phyloP scores from a whole-genome alignment of 805 yeast species.

The Kodamaea restingae region DNA sequence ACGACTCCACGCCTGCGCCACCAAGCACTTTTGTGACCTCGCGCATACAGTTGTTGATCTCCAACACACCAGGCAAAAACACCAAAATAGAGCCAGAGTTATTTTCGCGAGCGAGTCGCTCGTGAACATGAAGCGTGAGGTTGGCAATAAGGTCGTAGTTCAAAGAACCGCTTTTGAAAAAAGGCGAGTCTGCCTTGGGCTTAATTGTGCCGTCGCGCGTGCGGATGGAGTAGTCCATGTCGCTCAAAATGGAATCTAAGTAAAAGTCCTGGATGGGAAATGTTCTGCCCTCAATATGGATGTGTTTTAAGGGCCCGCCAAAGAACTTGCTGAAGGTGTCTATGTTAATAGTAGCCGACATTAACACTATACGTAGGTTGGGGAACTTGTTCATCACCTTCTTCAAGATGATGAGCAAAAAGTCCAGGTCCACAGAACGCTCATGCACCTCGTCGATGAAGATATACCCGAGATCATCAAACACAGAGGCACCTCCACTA shows the following conservation, averaged over 20 bases:
- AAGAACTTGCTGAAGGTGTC: constrained; percentile 66
- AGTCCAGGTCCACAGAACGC: constrained; percentile 86
- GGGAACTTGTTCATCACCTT: constrained; percentile 48
- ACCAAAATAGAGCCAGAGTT: constrained; percentile 73
- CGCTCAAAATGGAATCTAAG: constrained; percentile 60
- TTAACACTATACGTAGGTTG: constrained; percentile 65
- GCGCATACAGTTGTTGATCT: constrained; percentile 65
- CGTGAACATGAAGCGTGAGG: constrained; percentile 52
- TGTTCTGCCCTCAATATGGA: constrained; percentile 89
- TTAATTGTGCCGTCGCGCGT: constrained; percentile 37
- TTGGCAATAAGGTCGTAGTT: constrained; percentile 69
- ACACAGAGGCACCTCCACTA: constrained; percentile 26
- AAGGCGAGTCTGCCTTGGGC: constrained; percentile 64
- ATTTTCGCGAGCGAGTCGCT: constrained; percentile 34
- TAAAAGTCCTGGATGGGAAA: constrained; percentile 81
- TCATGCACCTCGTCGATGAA: constrained; percentile 97
- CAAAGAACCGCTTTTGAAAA: constrained; percentile 62
- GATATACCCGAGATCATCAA: constrained; percentile 60
- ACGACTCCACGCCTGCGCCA: constrained; percentile 20
- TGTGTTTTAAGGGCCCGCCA: constrained; percentile 47
- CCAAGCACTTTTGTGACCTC: constrained; percentile 21
- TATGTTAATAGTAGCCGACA: constrained; percentile 92
- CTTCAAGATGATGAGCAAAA: constrained; percentile 73
- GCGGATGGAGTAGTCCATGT: constrained; percentile 53
- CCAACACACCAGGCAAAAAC: constrained; percentile 88